Conservation (phyloP, 345 rosid genomes). For the Leavenworthia alabamica region DNA sequence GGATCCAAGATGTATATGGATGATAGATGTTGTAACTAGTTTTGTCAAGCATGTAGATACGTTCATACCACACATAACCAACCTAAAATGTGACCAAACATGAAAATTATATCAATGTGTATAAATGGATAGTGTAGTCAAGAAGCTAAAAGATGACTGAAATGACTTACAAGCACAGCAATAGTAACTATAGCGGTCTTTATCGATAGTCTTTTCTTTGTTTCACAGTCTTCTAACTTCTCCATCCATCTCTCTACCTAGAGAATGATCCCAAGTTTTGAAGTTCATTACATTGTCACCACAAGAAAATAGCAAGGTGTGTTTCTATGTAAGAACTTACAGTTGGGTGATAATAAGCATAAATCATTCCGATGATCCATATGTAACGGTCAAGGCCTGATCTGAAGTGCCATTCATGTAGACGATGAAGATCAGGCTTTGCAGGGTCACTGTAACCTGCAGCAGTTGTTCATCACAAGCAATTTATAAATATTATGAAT, state of each 20-base stretch:
- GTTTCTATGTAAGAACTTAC: conserved; percentile 38
- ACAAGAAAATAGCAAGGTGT: not conserved
- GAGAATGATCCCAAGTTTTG: conserved; percentile 18
- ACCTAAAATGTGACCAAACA: conserved; percentile 39
- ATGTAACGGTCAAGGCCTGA: conserved; percentile 97
- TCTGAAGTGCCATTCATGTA: conserved; percentile 98
- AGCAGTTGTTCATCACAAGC: conserved; percentile 30
- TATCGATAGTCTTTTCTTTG: conserved; percentile 57
- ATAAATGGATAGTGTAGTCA: not conserved
- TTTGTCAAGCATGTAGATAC: conserved; percentile 84
- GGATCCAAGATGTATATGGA: conserved; percentile 99
- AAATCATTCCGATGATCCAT: conserved; percentile 92
- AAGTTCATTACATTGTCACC: conserved; percentile 4
- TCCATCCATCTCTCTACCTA: conserved; percentile 99
- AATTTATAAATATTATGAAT: conserved; percentile 1
- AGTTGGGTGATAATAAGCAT: conserved; percentile 92
- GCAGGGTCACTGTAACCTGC: conserved; percentile 90
- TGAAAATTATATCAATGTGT: not conserved
- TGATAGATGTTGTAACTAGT: conserved; percentile 87
- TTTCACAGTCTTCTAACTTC: conserved; percentile 84
- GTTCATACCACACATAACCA: conserved; percentile 92
- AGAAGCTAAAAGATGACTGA: conserved; percentile 1
- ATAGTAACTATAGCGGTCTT: conserved; percentile 52
- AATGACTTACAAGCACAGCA: conserved; percentile 51
- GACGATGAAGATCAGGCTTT: conserved; percentile 71